phyloP scores from a whole-genome alignment of 2,329 filamentous ascomycete genomes.

The Colletotrichum nymphaeae region DNA sequence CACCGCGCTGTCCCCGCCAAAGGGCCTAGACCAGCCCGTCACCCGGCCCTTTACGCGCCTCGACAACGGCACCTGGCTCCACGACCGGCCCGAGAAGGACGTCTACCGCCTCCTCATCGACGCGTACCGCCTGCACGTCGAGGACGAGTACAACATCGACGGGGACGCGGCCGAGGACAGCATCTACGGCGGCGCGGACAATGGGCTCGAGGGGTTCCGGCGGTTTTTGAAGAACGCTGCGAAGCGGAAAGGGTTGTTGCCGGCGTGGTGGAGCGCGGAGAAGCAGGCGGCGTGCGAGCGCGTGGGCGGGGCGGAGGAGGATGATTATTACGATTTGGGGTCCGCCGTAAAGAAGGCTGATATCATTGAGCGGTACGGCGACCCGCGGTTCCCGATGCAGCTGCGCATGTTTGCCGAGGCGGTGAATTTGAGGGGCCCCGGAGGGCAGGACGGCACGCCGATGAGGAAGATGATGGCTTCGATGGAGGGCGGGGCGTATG shows the following conservation, averaged over 20 bases:
- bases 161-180: slow-evolving; percentile 42
- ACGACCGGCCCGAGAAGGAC: slow-evolving; percentile 55
- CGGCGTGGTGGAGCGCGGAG: slow-evolving; percentile 55
- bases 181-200: slow-evolving; percentile 41
- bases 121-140: slow-evolving; percentile 58
- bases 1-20: slow-evolving; percentile 37
- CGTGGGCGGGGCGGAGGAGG: slow-evolving; percentile 39
- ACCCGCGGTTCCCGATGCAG: slow-evolving; percentile 59
- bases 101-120: slow-evolving; percentile 60
- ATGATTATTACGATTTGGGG: slow-evolving; percentile 37
- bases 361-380: slow-evolving; percentile 55
- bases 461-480: slow-evolving; percentile 41
- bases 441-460: slow-evolving; percentile 41
- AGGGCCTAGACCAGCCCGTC: slow-evolving; percentile 44
- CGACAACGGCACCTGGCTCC: slow-evolving; percentile 52
- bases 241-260: slow-evolving; percentile 46
- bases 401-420: slow-evolving; percentile 59
- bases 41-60: slow-evolving; percentile 54
- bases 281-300: slow-evolving; percentile 52
- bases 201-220: slow-evolving; percentile 47
- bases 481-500: too few species aligned
- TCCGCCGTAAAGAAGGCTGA: slow-evolving; percentile 46
- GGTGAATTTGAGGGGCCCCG: slow-evolving; percentile 46
- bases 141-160: slow-evolving; percentile 47
- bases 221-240: slow-evolving; percentile 45